Evolutionary conservation across 2,329 filamentous ascomycete species (phyloP).

Genomic region (Cladosporium austrohemisphaericum): DNA sequence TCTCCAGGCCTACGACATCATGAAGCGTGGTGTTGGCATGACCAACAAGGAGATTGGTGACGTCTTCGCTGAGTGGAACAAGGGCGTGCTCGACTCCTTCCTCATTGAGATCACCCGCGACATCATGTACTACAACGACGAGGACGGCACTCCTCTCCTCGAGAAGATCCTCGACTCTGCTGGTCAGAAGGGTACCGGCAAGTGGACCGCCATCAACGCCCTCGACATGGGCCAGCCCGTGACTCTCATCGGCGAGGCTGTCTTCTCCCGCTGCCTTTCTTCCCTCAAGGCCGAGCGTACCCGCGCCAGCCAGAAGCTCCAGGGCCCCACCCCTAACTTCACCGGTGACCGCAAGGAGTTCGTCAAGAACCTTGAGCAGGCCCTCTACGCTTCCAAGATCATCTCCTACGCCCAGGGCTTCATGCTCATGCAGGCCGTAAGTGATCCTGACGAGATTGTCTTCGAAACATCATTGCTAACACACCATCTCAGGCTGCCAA

Average conservation of each 20-base stretch:
- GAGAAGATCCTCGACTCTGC: slow-evolving; percentile 99
- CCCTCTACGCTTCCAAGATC: slow-evolving; percentile 98
- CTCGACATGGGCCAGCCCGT: slow-evolving; percentile 98
- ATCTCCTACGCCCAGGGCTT: slow-evolving; percentile 99
- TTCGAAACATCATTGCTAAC: slow-evolving; percentile 24
- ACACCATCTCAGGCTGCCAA: slow-evolving; percentile 70
- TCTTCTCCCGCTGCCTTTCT: slow-evolving; percentile 90
- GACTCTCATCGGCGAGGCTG: slow-evolving; percentile 94
- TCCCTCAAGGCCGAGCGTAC: slow-evolving; percentile 90
- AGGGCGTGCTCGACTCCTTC: slow-evolving; percentile 97
- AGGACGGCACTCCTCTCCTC: slow-evolving; percentile 82
- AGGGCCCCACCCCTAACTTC: slow-evolving; percentile 75
- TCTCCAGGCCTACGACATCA: slow-evolving; percentile 90
- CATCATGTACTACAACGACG: slow-evolving; percentile 97
- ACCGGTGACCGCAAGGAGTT: slow-evolving; percentile 88
- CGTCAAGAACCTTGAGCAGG: slow-evolving; percentile 96
- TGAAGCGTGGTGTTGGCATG: slow-evolving; percentile 95
- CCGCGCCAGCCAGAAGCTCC: slow-evolving; percentile 73
- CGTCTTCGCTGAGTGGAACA: slow-evolving; percentile 95
- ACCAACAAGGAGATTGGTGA: slow-evolving; percentile 93
- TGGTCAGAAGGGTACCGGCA: slow-evolving; percentile 98
- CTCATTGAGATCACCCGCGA: slow-evolving; percentile 98
- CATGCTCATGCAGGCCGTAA: slow-evolving; percentile 98
- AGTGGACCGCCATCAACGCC: slow-evolving; percentile 99
- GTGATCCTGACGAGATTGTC: slow-evolving; percentile 30